Evolutionary conservation across 768 basidiomycete species (phyloP).

Genomic region (Tulasnella sp.): DNA sequence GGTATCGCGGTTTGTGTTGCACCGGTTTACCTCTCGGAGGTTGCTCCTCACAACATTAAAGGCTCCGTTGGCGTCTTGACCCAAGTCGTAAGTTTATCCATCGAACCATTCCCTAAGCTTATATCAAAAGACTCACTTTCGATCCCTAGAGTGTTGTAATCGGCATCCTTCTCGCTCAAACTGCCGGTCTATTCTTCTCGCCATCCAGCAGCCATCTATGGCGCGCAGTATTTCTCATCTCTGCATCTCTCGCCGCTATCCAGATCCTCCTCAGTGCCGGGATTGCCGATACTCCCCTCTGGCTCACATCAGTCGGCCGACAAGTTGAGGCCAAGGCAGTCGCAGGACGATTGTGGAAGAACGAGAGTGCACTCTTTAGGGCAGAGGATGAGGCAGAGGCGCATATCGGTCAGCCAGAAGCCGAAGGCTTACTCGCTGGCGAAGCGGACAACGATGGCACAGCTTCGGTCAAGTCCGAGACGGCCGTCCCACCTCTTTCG

Average conservation of each 20-base stretch:
- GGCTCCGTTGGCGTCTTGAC: constrained; percentile 24
- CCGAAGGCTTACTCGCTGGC: not conserved
- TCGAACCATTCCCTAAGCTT: not conserved
- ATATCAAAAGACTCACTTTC: not conserved
- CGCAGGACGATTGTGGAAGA: constrained; percentile 48
- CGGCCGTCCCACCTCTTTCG: constrained; percentile 31
- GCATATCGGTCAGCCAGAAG: not conserved
- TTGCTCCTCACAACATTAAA: constrained; percentile 29
- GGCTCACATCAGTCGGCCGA: constrained; percentile 44
- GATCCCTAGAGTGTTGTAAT: constrained; percentile 45
- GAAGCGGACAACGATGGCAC: not conserved
- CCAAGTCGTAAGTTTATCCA: constrained; percentile 19
- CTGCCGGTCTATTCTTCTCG: constrained; percentile 58
- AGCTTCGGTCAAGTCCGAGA: constrained; percentile 21
- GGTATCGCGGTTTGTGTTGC: constrained; percentile 22
- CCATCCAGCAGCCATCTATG: constrained; percentile 46
- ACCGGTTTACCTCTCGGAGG: constrained; percentile 28
- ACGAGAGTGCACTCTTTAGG: not conserved
- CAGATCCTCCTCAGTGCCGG: constrained; percentile 47
- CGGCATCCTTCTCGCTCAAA: constrained; percentile 80
- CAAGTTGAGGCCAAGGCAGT: constrained; percentile 38
- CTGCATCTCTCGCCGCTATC: constrained; percentile 40
- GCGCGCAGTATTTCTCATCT: constrained; percentile 60
- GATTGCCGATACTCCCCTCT: constrained; percentile 63
- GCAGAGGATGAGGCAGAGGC: no score